phyloP scores from a whole-genome alignment of 352 stramenopile species.

The Phytophthora pistaciae region DNA sequence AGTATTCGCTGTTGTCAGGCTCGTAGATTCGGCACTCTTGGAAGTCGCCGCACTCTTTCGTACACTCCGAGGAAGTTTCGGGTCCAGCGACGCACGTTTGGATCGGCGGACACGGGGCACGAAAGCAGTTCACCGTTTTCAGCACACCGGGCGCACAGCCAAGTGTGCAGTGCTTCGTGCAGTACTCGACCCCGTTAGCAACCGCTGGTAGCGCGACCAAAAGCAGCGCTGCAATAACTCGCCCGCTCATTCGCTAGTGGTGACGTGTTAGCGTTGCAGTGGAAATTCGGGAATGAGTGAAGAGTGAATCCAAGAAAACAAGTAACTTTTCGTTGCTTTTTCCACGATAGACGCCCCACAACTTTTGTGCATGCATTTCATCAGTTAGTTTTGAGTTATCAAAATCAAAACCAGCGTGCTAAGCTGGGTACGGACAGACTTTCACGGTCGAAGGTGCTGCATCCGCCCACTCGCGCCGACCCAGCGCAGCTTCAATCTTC shows the following conservation, averaged over 20 bases:
- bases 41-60: background rate
- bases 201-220: background rate
- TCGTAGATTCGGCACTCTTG: slow-evolving; percentile 19
- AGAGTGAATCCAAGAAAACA: no score
- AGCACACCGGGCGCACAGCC: slow-evolving; percentile 6
- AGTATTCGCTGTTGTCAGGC: slow-evolving; percentile 17
- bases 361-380: no score
- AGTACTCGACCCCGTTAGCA: background rate
- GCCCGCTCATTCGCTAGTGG: background rate
- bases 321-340: background rate
- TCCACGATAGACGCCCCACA: background rate
- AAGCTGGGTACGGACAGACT: slow-evolving; percentile 9
- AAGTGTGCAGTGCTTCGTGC: slow-evolving; percentile 15
- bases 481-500: slow-evolving; percentile 34
- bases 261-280: background rate
- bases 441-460: slow-evolving; percentile 10
- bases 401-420: background rate
- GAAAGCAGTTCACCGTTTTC: slow-evolving; percentile 16
- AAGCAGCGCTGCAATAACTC: background rate
- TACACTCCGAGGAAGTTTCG: background rate
- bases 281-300: background rate
- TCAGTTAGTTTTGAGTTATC: no score
- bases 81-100: slow-evolving; percentile 13
- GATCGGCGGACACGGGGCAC: slow-evolving; percentile 13
- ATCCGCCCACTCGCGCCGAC: slow-evolving; percentile 25